These are phyloP conservation scores for Xylariaceae sp. DNA, from an alignment of 2,329 filamentous ascomycete species.

Conservation along the genomic window DNA sequence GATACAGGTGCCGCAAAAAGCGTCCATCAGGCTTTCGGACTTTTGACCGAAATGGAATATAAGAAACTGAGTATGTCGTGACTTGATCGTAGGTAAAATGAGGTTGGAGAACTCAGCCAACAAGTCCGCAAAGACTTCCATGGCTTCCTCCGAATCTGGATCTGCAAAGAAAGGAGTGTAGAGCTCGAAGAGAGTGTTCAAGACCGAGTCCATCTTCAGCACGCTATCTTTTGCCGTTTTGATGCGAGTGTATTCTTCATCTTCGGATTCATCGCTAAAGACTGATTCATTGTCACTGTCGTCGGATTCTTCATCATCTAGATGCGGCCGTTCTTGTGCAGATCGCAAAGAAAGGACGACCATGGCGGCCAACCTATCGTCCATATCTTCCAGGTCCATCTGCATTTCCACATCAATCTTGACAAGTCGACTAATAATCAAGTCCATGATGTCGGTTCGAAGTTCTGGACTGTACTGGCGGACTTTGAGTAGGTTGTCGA, in stretches of 20 bases:
- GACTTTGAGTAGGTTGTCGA: constrained; percentile 76
- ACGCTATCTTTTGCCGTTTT: constrained; percentile 76
- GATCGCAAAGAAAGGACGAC: constrained; percentile 55
- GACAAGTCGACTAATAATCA: constrained; percentile 82
- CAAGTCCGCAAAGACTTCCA: constrained; percentile 72
- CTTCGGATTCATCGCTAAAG: constrained; percentile 64
- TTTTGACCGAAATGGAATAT: constrained; percentile 92
- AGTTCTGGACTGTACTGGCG: constrained; percentile 75
- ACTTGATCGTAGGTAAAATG: constrained; percentile 86
- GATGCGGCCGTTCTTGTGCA: constrained; percentile 42
- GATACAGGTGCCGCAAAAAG: constrained; percentile 76
- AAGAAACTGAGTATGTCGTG: constrained; percentile 90
- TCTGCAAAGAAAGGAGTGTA: constrained; percentile 71
- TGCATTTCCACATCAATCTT: constrained; percentile 96
- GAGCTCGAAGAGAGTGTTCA: constrained; percentile 82
- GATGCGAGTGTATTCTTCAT: constrained; percentile 61
- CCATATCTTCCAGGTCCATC: constrained; percentile 85
- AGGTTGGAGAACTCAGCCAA: constrained; percentile 82
- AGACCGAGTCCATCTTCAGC: constrained; percentile 84
- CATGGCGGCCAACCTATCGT: constrained; percentile 78
- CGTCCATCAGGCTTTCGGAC: constrained; percentile 72
- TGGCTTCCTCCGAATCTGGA: constrained; percentile 64
- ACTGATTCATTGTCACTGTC: constrained; percentile 69
- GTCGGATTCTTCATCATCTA: constrained; percentile 50
- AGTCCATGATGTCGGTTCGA: constrained; percentile 72